phyloP scores from a whole-genome alignment of 495 filamentous ascomycete species.

The Hypoxylon perforatum region DNA sequence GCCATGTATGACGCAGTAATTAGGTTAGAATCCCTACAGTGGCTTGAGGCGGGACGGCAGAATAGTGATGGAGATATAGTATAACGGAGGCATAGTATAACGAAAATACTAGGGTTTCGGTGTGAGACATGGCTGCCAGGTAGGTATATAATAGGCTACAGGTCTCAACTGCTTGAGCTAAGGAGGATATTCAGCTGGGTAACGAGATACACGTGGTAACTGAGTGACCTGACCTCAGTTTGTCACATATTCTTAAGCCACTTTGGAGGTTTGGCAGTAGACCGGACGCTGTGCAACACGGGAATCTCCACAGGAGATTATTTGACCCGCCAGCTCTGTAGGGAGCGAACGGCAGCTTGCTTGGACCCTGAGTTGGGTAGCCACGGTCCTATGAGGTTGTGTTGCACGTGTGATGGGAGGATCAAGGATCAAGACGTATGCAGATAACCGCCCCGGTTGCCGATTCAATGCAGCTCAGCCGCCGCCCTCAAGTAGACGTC shows the following conservation, averaged over 20 bases:
- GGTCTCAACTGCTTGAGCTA: conserved; percentile 3
- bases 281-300: conserved; percentile 35
- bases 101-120: background rate
- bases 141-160: background rate
- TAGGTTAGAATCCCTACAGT: background rate
- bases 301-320: conserved; percentile 42
- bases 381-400: conserved; percentile 25
- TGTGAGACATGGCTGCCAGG: conserved; percentile 12
- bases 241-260: conserved; percentile 30
- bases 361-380: conserved; percentile 18
- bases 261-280: conserved; percentile 8
- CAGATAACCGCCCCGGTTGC: conserved; percentile 40
- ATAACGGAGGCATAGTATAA: background rate
- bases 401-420: conserved; percentile 35
- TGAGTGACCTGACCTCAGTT: conserved; percentile 20
- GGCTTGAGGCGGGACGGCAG: background rate
- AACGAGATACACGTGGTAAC: conserved; percentile 17
- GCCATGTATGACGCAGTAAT: conserved; percentile 1
- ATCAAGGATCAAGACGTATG: conserved; percentile 37
- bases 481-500: conserved; percentile 7
- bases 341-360: conserved; percentile 20
- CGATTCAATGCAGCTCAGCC: conserved; percentile 35
- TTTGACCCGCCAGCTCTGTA: conserved; percentile 36
- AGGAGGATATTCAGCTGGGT: conserved; percentile 1
- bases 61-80: background rate